Percentiles rank a stretch among this genome's conserved stretches.
Evolutionary conservation across 345 rosid genomes (phyloP).

Genomic region (Lumnitzera racemosa): DNA sequence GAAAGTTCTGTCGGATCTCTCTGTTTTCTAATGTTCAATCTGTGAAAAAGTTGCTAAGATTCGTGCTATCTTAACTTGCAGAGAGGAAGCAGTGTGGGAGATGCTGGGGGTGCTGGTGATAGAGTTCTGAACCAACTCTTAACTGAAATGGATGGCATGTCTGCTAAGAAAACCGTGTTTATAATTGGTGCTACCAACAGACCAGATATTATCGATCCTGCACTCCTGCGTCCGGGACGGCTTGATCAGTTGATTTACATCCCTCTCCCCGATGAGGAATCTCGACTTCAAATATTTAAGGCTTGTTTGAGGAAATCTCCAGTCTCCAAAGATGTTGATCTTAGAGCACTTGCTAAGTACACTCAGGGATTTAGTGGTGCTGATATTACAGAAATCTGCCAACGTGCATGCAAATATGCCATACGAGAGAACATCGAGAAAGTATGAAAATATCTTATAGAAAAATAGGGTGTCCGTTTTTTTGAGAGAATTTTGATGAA

Average conservation of each 20-base stretch:
- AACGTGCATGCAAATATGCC: constrained; percentile 90
- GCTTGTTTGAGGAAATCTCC: constrained; percentile 93
- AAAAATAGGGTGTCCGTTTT: too few species aligned
- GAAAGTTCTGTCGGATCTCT: background rate
- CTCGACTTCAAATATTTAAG: constrained; percentile 75
- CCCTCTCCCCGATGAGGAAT: constrained; percentile 93
- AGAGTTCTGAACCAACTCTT: constrained; percentile 91
- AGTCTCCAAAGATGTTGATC: constrained; percentile 74
- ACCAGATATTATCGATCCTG: constrained; percentile 91
- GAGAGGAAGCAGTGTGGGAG: constrained; percentile 92
- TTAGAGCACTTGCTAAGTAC: constrained; percentile 79
- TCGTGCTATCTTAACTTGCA: constrained; percentile 14
- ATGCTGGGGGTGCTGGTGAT: constrained; percentile 98
- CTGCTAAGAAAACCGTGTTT: constrained; percentile 90
- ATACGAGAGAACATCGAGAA: constrained; percentile 93
- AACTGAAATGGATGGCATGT: constrained; percentile 99
- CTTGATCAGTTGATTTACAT: constrained; percentile 92
- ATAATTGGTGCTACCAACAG: constrained; percentile 95
- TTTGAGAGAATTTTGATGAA: too few species aligned
- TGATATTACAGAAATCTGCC: constrained; percentile 94
- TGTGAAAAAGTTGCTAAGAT: too few species aligned
- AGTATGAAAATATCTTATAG: constrained; percentile 21
- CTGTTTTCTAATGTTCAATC: background rate
- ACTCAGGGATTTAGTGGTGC: constrained; percentile 97
- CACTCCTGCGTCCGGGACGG: constrained; percentile 91